Conservation (phyloP, 352 stramenopile species). For the Phytophthora megakarya region DNA sequence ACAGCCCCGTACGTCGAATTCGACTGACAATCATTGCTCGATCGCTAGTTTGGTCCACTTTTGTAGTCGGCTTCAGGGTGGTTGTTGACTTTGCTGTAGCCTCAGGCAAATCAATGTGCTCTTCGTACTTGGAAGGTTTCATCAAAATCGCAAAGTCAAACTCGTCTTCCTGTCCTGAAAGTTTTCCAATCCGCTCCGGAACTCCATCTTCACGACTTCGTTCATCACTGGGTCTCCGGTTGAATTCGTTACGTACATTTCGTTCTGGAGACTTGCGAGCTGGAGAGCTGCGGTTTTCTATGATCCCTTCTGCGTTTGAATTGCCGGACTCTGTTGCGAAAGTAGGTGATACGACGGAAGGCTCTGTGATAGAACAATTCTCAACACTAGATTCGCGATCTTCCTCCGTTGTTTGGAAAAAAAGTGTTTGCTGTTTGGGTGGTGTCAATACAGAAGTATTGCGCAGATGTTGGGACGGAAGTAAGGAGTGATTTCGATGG, state of each 20-base stretch:
- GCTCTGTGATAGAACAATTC: constrained; percentile 17
- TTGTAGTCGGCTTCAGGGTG: constrained; percentile 21
- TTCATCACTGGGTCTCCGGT: constrained; percentile 22
- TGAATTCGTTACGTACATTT: constrained; percentile 1
- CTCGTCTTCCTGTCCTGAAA: constrained; percentile 73
- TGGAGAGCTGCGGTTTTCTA: not conserved
- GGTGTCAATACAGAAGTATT: constrained; percentile 3
- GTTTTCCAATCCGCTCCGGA: constrained; percentile 55
- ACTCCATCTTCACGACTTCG: constrained; percentile 11
- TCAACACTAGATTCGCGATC: constrained; percentile 18
- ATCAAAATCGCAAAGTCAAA: constrained; percentile 88
- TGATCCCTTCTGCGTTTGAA: not conserved
- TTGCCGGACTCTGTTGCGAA: constrained; percentile 3
- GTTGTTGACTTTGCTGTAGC: constrained; percentile 2
- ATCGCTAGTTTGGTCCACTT: constrained; percentile 26
- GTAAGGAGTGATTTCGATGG: constrained; percentile 19
- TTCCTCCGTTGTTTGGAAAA: constrained; percentile 27
- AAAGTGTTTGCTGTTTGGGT: constrained; percentile 28
- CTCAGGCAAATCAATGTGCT: constrained; percentile 51
- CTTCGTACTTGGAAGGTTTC: constrained; percentile 72
- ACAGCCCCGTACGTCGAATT: constrained; percentile 61
- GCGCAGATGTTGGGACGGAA: constrained; percentile 14
- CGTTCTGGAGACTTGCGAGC: constrained; percentile 5
- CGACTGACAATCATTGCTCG: constrained; percentile 52
- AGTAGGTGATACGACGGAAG: constrained; percentile 11